phyloP scores from a whole-genome alignment of 1,284 basidiomycete species.

The Malassezia psittaci region DNA sequence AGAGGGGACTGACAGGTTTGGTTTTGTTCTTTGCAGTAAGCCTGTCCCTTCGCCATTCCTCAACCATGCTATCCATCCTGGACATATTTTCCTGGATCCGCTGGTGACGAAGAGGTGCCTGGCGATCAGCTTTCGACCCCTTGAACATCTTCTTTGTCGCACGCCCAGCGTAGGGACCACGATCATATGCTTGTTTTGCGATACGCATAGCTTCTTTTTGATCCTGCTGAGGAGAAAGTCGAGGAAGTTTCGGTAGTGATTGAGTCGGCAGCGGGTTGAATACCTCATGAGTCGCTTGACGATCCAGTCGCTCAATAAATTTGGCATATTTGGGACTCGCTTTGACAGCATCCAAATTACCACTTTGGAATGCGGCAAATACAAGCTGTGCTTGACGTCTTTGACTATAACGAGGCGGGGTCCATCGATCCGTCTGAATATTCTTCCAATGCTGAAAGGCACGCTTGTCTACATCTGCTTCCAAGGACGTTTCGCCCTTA shows the following conservation, averaged over 20 bases:
- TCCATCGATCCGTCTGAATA: conserved; percentile 22
- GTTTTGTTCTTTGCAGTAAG: conserved; percentile 2
- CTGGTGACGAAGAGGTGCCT: conserved; percentile 8
- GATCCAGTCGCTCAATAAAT: conserved; percentile 11
- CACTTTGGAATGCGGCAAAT: conserved; percentile 17
- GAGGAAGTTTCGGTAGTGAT: neutral
- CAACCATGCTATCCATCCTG: conserved; percentile 17
- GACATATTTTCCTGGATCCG: conserved; percentile 21
- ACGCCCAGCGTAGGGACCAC: conserved; percentile 29
- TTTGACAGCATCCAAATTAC: conserved; percentile 14
- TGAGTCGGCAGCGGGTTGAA: conserved; percentile 14
- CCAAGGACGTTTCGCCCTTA: neutral
- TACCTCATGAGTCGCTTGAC: conserved; percentile 14
- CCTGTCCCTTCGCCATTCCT: conserved; percentile 25
- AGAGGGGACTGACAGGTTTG: conserved; percentile 14
- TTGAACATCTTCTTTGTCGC: conserved; percentile 24
- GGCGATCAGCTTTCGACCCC: conserved; percentile 25
- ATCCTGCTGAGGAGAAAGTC: conserved; percentile 2
- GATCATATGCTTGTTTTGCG: conserved; percentile 13
- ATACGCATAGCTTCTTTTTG: conserved; percentile 14
- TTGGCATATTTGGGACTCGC: conserved; percentile 18
- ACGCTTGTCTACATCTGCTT: conserved; percentile 3
- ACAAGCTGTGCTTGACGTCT: conserved; percentile 29
- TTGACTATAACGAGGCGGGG: conserved; percentile 23
- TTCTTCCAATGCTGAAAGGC: conserved; percentile 16